Evolutionary conservation across 768 basidiomycete genomes (phyloP), one percentile per base, ranked within the genome.

Genomic region (Xerocomellus amylosporus): DNA sequence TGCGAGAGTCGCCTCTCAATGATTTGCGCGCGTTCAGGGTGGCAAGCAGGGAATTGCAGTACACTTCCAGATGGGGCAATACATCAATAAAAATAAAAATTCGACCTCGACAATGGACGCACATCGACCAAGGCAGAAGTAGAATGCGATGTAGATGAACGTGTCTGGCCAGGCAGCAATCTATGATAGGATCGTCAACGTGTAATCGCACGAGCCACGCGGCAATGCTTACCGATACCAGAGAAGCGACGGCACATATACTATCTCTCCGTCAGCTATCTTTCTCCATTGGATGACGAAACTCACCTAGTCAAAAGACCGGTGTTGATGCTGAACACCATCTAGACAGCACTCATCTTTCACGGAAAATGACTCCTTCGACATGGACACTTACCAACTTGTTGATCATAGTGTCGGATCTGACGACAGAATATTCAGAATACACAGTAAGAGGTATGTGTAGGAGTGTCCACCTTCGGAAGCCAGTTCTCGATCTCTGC

Each of bases 61-160:
- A 85, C 1, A 85, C 83, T 85, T 44, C 13, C n/a, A 36, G n/a
- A 48, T 12, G 3, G 10, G 36, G 5, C 17, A 17, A 10, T 3
- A 12, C 0, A 4, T 64, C 19, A 51, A 19, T 5, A 17, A n/a
- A 38, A 8, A 5, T n/a, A n/a, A 10, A 6, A 6, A 14, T 15
- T 26, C 6, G 17, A 19, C 0, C 4, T 8, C 15, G 20, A 17
- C 12, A 14, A 38, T 31, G 2, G 14, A 77, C 83, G 61, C 61
- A 85, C 84, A 66, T 49, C 84, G 77, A 30, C 84, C 84, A 28
- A 85, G 76, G 63, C 79, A 83, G 61, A 86, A 84, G 65, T 79
- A 86, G 69, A 85, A 86, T 2, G 78, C 73, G 44, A 86, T 84
- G 53, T 85, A 86, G 50, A 84, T 68, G 68, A 85, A 84, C 0